Conservation (phyloP, 1,139 yeast genomes). For the Nakaseomyces nivariensis region DNA sequence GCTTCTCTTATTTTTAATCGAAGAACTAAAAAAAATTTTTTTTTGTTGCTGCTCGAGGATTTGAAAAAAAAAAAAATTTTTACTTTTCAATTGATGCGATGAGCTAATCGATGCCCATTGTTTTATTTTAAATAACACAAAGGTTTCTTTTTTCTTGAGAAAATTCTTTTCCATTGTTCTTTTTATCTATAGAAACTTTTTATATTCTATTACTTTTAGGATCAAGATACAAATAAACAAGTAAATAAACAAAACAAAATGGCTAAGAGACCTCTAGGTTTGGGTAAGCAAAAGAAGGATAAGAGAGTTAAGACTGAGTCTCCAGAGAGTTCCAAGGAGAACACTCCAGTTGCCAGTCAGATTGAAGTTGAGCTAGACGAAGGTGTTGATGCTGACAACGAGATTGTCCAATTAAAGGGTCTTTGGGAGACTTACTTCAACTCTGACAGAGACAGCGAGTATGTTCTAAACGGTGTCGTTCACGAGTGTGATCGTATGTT, state of each 20-base stretch:
- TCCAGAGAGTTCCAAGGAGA: conserved; percentile 11
- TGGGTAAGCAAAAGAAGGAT: conserved; percentile 40
- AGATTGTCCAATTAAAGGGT: conserved; percentile 60
- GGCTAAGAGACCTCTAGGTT: conserved; percentile 77
- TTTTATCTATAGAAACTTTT: too few relatives aligned
- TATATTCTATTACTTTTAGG: too few relatives aligned
- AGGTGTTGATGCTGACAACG: conserved; percentile 67
- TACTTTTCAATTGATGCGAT: too few relatives aligned
- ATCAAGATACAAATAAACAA: background rate
- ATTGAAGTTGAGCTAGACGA: conserved; percentile 57
- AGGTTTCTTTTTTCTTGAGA: too few relatives aligned
- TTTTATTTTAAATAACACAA: too few relatives aligned
- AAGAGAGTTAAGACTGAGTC: conserved; percentile 12
- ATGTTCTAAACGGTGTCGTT: conserved; percentile 70
- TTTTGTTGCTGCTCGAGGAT: too few relatives aligned
- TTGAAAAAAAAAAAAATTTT: too few relatives aligned
- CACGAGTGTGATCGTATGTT: conserved; percentile 85
- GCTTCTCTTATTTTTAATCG: too few relatives aligned
- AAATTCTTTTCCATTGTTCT: too few relatives aligned
- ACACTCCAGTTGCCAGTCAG: conserved; percentile 27
- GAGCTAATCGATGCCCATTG: too few relatives aligned
- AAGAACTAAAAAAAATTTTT: too few relatives aligned
- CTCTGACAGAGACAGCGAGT: conserved; percentile 50
- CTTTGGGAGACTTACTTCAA: conserved; percentile 53
- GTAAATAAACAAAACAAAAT: conserved; percentile 24